These are phyloP conservation scores for Platanthera guangdongensis DNA, from an alignment of 106 monocot species.

Conservation along the genomic window DNA sequence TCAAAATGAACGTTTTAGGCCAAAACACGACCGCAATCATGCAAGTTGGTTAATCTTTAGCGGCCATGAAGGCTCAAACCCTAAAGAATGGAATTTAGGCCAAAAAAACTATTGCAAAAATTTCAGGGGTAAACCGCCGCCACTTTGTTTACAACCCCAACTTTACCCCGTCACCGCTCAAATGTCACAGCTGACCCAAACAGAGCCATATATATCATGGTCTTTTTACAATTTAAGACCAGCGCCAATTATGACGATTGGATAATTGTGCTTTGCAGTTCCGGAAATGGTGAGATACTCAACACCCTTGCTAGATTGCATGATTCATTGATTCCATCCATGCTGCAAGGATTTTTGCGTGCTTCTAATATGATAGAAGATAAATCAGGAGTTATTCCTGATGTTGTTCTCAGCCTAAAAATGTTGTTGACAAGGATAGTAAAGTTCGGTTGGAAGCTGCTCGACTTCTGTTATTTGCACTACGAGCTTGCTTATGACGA, in stretches of 20 bases:
- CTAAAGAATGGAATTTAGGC: too few relatives aligned
- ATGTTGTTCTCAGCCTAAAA: constrained; percentile 39
- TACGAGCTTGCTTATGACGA: constrained; percentile 30
- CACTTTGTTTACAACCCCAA: too few relatives aligned
- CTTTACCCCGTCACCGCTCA: too few relatives aligned
- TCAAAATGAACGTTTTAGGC: too few relatives aligned
- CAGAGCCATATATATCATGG: too few relatives aligned
- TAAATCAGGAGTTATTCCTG: constrained; percentile 4
- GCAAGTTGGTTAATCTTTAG: too few relatives aligned
- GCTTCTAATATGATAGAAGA: constrained; percentile 16
- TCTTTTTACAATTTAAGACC: background rate
- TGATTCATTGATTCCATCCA: constrained; percentile 68
- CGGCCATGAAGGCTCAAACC: too few relatives aligned
- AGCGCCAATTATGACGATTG: background rate
- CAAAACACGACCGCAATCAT: too few relatives aligned
- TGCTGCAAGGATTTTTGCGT: constrained; percentile 40
- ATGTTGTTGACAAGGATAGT: constrained; percentile 57
- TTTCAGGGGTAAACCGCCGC: too few relatives aligned
- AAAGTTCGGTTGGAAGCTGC: constrained; percentile 76
- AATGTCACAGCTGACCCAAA: too few relatives aligned
- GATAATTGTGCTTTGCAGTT: constrained; percentile 37
- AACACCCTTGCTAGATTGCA: constrained; percentile 57
- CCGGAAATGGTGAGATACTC: constrained; percentile 58
- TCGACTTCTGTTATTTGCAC: constrained; percentile 71
- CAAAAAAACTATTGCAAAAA: too few relatives aligned